phyloP scores from a whole-genome alignment of 108 stramenopile species.

The Fragilaria radians region DNA sequence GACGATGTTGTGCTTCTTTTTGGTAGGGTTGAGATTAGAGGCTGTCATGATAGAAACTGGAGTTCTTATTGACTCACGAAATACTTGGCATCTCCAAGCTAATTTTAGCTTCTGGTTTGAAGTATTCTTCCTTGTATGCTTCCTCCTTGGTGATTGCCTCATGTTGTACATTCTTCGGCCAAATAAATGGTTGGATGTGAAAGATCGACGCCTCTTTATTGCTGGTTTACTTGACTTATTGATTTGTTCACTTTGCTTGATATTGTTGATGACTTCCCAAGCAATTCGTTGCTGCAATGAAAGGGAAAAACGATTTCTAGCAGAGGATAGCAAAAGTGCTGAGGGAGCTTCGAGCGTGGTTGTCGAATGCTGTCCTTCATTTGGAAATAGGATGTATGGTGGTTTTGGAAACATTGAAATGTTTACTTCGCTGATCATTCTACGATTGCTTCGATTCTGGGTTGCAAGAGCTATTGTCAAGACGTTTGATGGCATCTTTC shows the following conservation, averaged over 20 bases:
- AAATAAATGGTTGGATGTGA: not conserved
- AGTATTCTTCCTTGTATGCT: conserved; percentile 24
- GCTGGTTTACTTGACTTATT: conserved; percentile 44
- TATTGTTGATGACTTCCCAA: conserved; percentile 54
- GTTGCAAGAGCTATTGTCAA: conserved; percentile 16
- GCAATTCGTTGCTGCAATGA: conserved; percentile 51
- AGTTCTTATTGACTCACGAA: conserved; percentile 4
- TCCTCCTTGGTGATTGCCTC: conserved; percentile 24
- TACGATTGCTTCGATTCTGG: conserved; percentile 52
- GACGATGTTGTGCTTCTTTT: conserved; percentile 43
- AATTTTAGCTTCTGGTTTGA: conserved; percentile 49
- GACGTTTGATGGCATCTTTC: too few species aligned
- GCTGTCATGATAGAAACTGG: conserved; percentile 22
- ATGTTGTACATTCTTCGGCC: conserved; percentile 16
- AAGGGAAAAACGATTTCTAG: conserved; percentile 2
- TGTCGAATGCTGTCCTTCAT: conserved; percentile 32
- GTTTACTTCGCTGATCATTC: conserved; percentile 51
- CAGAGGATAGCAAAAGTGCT: too few species aligned
- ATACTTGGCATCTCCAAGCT: conserved; percentile 23
- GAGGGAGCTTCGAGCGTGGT: conserved; percentile 1
- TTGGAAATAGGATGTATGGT: conserved; percentile 54
- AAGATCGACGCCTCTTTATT: conserved; percentile 5
- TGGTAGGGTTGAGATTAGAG: conserved; percentile 46
- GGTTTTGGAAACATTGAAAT: conserved; percentile 80
- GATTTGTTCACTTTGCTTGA: conserved; percentile 37